phyloP scores from a whole-genome alignment of 352 stramenopile species.

The Globisporangium okanoganense region DNA sequence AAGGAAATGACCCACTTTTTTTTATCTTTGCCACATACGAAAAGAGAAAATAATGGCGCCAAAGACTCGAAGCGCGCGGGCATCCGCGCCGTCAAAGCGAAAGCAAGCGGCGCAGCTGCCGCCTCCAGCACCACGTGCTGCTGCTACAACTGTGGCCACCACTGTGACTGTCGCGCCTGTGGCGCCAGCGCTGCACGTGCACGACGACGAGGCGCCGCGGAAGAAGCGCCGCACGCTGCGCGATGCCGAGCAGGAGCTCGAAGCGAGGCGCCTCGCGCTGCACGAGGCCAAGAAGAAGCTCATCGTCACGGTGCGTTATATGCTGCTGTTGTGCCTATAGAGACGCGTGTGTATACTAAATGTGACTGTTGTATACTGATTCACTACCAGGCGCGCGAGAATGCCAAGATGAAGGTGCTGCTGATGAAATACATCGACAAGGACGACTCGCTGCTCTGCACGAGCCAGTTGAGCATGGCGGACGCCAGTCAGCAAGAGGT shows the following conservation, averaged over 20 bases:
- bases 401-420: constrained; percentile 85
- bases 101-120: not conserved
- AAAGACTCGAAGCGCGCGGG: constrained; percentile 6
- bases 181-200: not conserved
- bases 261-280: constrained; percentile 38
- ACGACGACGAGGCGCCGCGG: constrained; percentile 25
- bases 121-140: not conserved
- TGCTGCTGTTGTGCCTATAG: not conserved
- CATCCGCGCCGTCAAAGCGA: not conserved
- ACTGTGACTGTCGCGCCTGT: not conserved
- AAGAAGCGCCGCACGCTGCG: constrained; percentile 74
- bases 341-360: not conserved
- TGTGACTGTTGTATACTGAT: not conserved
- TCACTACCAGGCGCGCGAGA: constrained; percentile 53
- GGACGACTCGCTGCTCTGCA: constrained; percentile 72
- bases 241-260: constrained; percentile 61
- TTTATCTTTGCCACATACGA: too few species aligned
- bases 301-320: constrained; percentile 45
- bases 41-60: too few species aligned
- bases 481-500: constrained; percentile 24
- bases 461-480: constrained; percentile 65
- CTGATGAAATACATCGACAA: constrained; percentile 87
- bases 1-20: too few species aligned
- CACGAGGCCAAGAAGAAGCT: constrained; percentile 62
- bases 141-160: not conserved